Base-by-base conservation (phyloP, 2,329 filamentous ascomycete genomes). In the Stachybotrys chartarum region DNA sequence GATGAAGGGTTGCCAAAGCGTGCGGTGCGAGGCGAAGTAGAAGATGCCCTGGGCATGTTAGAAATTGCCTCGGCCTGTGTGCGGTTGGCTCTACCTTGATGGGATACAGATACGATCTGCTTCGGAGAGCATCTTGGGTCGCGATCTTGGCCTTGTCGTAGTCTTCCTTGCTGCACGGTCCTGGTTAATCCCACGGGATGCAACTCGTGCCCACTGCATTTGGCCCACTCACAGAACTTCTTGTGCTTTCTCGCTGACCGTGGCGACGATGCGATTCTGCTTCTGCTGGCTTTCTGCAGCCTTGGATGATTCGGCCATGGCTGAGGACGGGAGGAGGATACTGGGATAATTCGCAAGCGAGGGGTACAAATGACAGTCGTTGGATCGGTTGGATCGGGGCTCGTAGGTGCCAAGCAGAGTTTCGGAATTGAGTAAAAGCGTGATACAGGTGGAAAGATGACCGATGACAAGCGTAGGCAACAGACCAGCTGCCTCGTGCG, bases 31-130 rank as follows among this genome's bases (percentile, higher is more conserved):
- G 48, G 78, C 50, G 63, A 86, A 84, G 69, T 85, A 86, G 65
- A 78, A 62, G 53, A 86, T 81, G 3, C 83, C 83, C 78, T 82
- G 62, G n/a, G 52, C 3, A 51, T 52, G 58, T 32, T 58, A 59
- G 53, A 60, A 54, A 44, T 4, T 24, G 44, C 35, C 47, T 46
- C 12, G 49, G 62, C 17, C 17, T 44, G 14, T 39, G 17, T 11
- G 50, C 54, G 35, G 45, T 56, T 46, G 30, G 35, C n/a, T 30
- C 35, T 67, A 81, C 79, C 76, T 81, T 91, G 72, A 97, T 79
- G 30, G 93, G 93, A 72, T 96, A 97, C 59, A 95, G 72, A 68
- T 94, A 96, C 30, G 91, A 84, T 52, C 85, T 83, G 60, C 91
- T 96, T 63, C 79, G 83, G 53, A 85, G 82, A 35, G 90, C 89